Evolutionary conservation across 75 land plant genomes (phyloP).

Genomic region (Sequoiadendron giganteum): DNA sequence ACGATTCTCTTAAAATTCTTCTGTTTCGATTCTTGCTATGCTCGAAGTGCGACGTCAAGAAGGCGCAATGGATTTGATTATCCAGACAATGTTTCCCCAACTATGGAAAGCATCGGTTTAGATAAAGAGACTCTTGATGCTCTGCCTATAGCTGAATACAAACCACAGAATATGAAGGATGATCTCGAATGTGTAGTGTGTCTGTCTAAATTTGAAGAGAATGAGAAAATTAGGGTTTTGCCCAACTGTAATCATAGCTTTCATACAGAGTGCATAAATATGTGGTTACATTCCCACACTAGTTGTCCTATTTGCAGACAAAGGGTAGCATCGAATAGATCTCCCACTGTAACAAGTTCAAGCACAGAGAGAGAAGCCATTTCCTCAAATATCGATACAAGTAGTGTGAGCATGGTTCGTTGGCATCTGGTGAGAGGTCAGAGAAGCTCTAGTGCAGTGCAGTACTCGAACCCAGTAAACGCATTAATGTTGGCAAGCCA

Average conservation of each 20-base stretch:
- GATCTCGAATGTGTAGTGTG: slow-evolving; percentile 55
- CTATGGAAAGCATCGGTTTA: neutral
- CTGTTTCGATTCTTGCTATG: neutral
- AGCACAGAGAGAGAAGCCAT: neutral
- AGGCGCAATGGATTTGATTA: neutral
- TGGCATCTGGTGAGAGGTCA: neutral
- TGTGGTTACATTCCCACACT: slow-evolving; percentile 55
- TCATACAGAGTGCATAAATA: slow-evolving; percentile 65
- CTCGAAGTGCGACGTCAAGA: no score
- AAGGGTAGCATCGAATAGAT: neutral
- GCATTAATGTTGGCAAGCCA: no score
- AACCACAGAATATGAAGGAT: neutral
- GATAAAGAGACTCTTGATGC: neutral
- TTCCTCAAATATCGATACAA: neutral
- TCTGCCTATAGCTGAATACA: neutral
- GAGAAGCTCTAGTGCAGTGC: neutral
- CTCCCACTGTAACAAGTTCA: neutral
- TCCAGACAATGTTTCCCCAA: neutral
- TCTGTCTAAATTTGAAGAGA: slow-evolving; percentile 48
- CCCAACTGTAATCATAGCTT: slow-evolving; percentile 55
- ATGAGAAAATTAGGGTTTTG: slow-evolving; percentile 39
- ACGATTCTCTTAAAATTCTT: no score
- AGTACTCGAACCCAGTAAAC: no score
- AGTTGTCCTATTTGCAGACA: slow-evolving; percentile 68
- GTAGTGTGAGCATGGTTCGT: neutral